Conservation (phyloP, 2,329 filamentous ascomycete species). For the Monosporascus sp. region DNA sequence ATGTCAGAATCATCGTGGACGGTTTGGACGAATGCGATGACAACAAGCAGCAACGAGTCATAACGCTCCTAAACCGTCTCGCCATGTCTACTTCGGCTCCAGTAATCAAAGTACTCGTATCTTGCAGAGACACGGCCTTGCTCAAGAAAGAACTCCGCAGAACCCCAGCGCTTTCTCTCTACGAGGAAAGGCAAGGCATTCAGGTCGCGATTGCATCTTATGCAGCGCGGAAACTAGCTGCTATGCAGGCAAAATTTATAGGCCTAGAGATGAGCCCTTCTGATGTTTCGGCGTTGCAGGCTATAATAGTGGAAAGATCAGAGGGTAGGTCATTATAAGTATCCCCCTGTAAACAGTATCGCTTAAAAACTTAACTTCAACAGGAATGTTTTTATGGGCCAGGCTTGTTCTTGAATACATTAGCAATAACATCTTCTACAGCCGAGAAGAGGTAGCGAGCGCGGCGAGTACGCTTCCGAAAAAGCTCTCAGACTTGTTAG, state of each 20-base stretch:
- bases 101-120: constrained; percentile 23
- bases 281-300: too few relatives aligned
- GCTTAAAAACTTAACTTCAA: background rate
- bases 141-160: constrained; percentile 11
- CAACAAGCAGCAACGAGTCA: constrained; percentile 4
- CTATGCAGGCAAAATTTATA: constrained; percentile 2
- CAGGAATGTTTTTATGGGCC: constrained; percentile 34
- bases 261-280: constrained; percentile 6
- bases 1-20: constrained; percentile 22
- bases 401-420: constrained; percentile 30
- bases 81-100: background rate
- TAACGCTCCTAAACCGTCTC: background rate
- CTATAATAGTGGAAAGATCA: constrained; percentile 16
- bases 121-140: constrained; percentile 10
- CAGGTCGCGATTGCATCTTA: constrained; percentile 15
- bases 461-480: constrained; percentile 18
- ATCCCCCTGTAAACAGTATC: background rate
- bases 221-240: background rate
- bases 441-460: constrained; percentile 15
- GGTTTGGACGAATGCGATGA: constrained; percentile 19
- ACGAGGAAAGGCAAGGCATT: constrained; percentile 17
- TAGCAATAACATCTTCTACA: constrained; percentile 25
- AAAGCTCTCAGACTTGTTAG: constrained; percentile 21
- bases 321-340: constrained; percentile 19
- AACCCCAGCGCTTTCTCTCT: constrained; percentile 16